Conservation (phyloP, 495 filamentous ascomycete species). For the Penicillium maclennaniae region DNA sequence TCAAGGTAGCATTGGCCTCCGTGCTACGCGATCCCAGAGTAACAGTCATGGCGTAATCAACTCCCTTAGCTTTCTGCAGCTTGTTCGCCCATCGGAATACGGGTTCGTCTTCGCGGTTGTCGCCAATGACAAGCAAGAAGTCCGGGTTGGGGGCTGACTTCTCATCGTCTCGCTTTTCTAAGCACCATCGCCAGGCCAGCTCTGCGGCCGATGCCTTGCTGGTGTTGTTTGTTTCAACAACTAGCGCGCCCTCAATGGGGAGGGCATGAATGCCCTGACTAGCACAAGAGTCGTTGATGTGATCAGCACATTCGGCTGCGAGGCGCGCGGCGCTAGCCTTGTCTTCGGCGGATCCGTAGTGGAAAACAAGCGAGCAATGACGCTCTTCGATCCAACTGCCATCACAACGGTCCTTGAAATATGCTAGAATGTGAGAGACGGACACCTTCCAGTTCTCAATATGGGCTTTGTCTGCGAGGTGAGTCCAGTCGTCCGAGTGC, state of each 20-base stretch:
- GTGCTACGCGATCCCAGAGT: slow-evolving; percentile 81
- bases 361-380: slow-evolving; percentile 82
- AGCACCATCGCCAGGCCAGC: slow-evolving; percentile 58
- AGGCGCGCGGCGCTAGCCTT: slow-evolving; percentile 64
- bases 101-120: slow-evolving; percentile 87
- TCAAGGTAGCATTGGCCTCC: slow-evolving; percentile 78
- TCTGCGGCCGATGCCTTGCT: slow-evolving; percentile 79
- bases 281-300: slow-evolving; percentile 89
- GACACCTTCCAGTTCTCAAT: slow-evolving; percentile 72
- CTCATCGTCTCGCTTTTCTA: slow-evolving; percentile 30
- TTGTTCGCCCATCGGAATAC: slow-evolving; percentile 91
- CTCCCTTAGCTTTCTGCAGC: slow-evolving; percentile 47
- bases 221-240: slow-evolving; percentile 76
- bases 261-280: slow-evolving; percentile 79
- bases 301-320: slow-evolving; percentile 80
- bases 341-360: slow-evolving; percentile 80
- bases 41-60: slow-evolving; percentile 74
- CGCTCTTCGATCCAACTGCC: slow-evolving; percentile 82
- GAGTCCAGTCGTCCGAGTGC: slow-evolving; percentile 63
- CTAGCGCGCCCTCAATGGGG: slow-evolving; percentile 69
- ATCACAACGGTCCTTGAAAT: slow-evolving; percentile 84
- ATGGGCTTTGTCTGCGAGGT: slow-evolving; percentile 63
- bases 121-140: slow-evolving; percentile 82
- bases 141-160: slow-evolving; percentile 50
- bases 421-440: slow-evolving; percentile 71